These are phyloP conservation scores for Fragaria nilgerrensis DNA, from an alignment of 306 rosid genomes.

Conservation along the genomic window DNA sequence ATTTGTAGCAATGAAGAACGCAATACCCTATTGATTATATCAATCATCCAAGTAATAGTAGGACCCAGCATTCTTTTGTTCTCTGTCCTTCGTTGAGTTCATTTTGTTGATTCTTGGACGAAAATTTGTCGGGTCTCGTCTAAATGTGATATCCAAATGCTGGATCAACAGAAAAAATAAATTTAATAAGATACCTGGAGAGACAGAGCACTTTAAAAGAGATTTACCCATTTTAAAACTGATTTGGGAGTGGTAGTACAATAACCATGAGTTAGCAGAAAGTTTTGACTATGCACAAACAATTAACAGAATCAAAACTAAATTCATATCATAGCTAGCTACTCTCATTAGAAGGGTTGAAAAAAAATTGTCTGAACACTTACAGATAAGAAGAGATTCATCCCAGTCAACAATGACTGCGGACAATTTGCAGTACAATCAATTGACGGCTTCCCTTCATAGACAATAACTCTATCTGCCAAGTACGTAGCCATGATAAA, in stretches of 20 bases:
- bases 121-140: conserved; percentile 91
- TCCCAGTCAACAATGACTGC: conserved; percentile 91
- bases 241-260: neutral
- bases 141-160: conserved; percentile 94
- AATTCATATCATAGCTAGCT: neutral
- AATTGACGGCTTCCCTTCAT: conserved; percentile 79
- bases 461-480: conserved; percentile 95
- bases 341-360: neutral
- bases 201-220: neutral
- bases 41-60: conserved; percentile 93
- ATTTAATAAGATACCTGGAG: neutral
- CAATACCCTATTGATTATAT: conserved; percentile 22
- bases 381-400: conserved; percentile 98
- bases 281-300: neutral
- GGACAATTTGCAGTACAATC: conserved; percentile 88
- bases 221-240: neutral
- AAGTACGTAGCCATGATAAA: conserved; percentile 98
- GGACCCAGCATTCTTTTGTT: conserved; percentile 87
- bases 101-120: conserved; percentile 94
- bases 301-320: neutral
- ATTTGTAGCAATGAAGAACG: conserved; percentile 17
- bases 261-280: neutral
- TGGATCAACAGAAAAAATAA: conserved; percentile 34
- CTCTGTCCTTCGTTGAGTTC: conserved; percentile 89
- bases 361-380: conserved; percentile 27